A percentile compares a stretch with the other conserved stretches of the same genome.
These are phyloP conservation scores for Candida orba DNA, from an alignment of 805 yeast species.

Conservation along the genomic window DNA sequence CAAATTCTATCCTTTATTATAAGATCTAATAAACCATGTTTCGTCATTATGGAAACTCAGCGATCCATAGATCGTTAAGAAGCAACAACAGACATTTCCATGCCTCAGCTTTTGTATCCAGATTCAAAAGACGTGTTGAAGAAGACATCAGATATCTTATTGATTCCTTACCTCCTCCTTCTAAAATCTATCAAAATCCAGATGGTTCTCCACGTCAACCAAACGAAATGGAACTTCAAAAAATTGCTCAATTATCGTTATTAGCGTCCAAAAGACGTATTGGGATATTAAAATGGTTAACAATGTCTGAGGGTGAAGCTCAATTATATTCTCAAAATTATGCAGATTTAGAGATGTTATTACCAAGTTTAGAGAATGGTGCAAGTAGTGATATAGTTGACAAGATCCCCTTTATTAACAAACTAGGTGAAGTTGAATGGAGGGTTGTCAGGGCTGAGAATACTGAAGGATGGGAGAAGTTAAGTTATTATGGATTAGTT, in stretches of 20 bases:
- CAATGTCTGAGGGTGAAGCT: conserved; percentile 44
- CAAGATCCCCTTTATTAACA: conserved; percentile 76
- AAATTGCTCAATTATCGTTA: conserved; percentile 62
- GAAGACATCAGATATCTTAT: conserved; percentile 55
- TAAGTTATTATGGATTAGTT: conserved; percentile 63
- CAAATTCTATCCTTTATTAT: no score
- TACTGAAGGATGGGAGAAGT: conserved; percentile 81
- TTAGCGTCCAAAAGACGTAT: conserved; percentile 52
- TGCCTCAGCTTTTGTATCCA: conserved; percentile 3
- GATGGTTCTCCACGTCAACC: conserved; percentile 73
- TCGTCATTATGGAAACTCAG: background rate
- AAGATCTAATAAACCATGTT: background rate
- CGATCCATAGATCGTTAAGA: background rate
- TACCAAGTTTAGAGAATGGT: conserved; percentile 35
- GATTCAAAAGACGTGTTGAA: conserved; percentile 43
- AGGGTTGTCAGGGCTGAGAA: conserved; percentile 64
- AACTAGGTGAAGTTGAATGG: conserved; percentile 77
- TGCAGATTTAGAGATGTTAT: conserved; percentile 49
- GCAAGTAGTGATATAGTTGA: conserved; percentile 64
- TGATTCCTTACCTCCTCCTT: conserved; percentile 55
- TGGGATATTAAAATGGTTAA: conserved; percentile 36
- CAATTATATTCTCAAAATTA: conserved; percentile 56
- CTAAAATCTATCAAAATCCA: conserved; percentile 61
- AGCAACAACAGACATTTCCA: conserved; percentile 4
- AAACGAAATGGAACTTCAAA: conserved; percentile 61